A percentile compares a stretch with the other conserved stretches of the same genome.
Conservation (phyloP, 805 yeast genomes). For the Lipomyces spencermartinsiae region DNA sequence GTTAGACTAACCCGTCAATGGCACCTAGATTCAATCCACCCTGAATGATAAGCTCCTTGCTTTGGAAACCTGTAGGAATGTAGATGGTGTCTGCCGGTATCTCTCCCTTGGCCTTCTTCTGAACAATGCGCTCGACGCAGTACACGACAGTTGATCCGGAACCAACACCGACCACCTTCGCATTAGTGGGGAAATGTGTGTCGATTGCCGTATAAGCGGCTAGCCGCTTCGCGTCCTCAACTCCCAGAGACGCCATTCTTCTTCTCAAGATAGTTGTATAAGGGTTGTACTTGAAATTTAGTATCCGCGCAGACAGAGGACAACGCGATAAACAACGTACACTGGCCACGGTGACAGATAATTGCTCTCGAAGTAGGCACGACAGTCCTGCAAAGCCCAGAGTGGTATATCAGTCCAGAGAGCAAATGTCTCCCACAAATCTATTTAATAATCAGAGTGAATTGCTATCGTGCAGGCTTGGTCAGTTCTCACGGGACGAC, state of each 20-base stretch:
- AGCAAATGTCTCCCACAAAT: background rate
- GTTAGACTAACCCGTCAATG: constrained; percentile 67
- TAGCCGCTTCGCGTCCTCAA: constrained; percentile 84
- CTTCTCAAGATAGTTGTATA: background rate
- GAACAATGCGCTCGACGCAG: constrained; percentile 92
- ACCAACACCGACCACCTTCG: constrained; percentile 88
- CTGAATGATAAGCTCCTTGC: constrained; percentile 79
- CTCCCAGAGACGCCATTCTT: constrained; percentile 13
- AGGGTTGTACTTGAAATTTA: background rate
- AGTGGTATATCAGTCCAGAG: background rate
- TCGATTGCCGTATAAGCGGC: constrained; percentile 95
- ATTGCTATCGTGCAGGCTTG: background rate
- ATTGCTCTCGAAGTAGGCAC: background rate
- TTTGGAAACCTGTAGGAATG: constrained; percentile 97
- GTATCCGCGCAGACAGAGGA: background rate
- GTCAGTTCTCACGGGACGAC: background rate
- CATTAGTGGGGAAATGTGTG: constrained; percentile 71
- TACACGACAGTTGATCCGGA: constrained; percentile 98
- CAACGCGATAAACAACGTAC: background rate
- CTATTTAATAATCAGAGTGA: background rate
- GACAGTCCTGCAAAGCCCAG: background rate
- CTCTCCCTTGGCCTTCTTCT: constrained; percentile 50
- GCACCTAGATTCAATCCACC: constrained; percentile 81
- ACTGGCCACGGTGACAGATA: background rate
- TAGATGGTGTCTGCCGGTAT: constrained; percentile 63